Evolutionary conservation across 805 yeast species (phyloP).

Genomic region (Zygoascus bituminiphila): DNA sequence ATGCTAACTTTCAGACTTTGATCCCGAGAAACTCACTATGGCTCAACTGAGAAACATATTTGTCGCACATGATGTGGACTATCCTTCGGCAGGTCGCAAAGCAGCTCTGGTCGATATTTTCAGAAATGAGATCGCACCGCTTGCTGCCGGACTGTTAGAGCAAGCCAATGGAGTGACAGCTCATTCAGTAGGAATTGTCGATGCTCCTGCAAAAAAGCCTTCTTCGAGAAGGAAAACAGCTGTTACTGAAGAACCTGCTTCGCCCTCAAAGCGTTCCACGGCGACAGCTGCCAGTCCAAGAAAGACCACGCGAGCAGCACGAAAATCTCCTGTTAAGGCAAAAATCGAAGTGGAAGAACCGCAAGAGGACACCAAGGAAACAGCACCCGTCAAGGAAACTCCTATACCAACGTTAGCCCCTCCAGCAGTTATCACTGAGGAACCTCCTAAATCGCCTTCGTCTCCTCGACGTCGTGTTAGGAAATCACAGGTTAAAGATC

Average conservation of each 20-base stretch:
- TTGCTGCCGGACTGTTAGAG: constrained; percentile 35
- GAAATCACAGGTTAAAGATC: constrained; percentile 6
- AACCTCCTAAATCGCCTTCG: neutral
- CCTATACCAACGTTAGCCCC: neutral
- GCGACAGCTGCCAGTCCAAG: constrained; percentile 1
- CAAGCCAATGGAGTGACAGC: constrained; percentile 24
- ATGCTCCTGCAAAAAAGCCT: constrained; percentile 24
- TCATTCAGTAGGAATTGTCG: constrained; percentile 33
- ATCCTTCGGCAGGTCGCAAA: constrained; percentile 55
- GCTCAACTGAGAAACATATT: constrained; percentile 64
- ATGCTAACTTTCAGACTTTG: constrained; percentile 56
- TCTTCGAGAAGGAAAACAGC: constrained; percentile 7
- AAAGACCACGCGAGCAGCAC: constrained; percentile 6
- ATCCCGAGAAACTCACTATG: constrained; percentile 56
- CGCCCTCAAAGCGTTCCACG: constrained; percentile 10
- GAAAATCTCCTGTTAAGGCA: constrained; percentile 5
- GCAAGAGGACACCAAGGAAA: neutral
- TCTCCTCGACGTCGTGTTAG: constrained; percentile 6
- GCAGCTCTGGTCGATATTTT: constrained; percentile 54
- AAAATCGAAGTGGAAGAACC: neutral
- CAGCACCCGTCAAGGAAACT: neutral
- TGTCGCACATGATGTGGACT: constrained; percentile 51
- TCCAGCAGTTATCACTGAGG: neutral
- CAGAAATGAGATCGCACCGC: constrained; percentile 43
- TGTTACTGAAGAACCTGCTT: constrained; percentile 7